Evolutionary conservation across 2,329 filamentous ascomycete genomes (phyloP).

Genomic region (Fusarium armeniacum): DNA sequence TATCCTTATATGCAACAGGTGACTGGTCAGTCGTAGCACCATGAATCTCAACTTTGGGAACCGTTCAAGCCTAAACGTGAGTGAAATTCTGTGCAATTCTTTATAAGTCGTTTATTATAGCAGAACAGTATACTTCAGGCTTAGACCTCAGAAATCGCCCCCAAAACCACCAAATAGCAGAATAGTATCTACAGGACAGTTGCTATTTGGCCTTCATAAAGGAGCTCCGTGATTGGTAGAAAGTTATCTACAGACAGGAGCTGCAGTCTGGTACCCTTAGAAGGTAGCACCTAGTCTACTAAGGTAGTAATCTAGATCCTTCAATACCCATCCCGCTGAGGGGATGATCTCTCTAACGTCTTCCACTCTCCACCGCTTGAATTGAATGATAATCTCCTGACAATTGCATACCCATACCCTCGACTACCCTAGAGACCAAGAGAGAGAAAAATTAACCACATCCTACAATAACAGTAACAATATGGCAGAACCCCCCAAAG

Average conservation of each 20-base stretch:
- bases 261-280: not conserved
- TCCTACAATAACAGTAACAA: not conserved
- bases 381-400: not conserved
- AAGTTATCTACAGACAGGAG: slow-evolving; percentile 16
- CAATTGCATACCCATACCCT: no score
- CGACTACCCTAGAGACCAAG: no score
- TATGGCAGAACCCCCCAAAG: slow-evolving; percentile 24
- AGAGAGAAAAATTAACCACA: no score
- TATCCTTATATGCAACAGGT: not conserved
- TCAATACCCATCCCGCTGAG: not conserved
- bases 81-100: not conserved
- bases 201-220: not conserved
- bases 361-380: not conserved
- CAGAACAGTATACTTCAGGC: no score
- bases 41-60: not conserved
- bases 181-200: no score
- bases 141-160: no score
- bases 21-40: not conserved
- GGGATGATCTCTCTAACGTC: not conserved
- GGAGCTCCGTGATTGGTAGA: slow-evolving; percentile 32
- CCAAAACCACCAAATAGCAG: no score
- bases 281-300: no score
- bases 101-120: not conserved
- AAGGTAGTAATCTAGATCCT: not conserved
- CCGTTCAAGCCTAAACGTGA: not conserved